phyloP scores from a whole-genome alignment of 768 basidiomycete genomes.

The Amanita inopinata region DNA sequence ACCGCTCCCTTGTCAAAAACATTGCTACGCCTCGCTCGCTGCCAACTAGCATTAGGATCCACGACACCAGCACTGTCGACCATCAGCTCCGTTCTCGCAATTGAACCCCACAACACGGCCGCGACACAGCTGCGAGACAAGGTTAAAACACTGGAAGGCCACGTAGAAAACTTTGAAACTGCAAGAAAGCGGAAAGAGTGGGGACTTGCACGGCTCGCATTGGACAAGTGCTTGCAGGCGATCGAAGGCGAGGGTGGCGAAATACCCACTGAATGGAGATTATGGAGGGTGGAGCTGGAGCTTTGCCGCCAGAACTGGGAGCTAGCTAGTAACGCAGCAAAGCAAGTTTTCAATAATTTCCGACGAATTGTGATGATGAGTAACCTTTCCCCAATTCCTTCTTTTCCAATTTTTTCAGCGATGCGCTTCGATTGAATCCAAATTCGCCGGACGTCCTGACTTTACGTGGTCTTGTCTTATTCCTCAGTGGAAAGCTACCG shows the following conservation, averaged over 20 bases:
- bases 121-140: slow-evolving; percentile 55
- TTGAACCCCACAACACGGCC: slow-evolving; percentile 53
- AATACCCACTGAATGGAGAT: slow-evolving; percentile 70
- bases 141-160: slow-evolving; percentile 50
- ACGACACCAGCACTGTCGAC: slow-evolving; percentile 58
- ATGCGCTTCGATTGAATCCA: slow-evolving; percentile 60
- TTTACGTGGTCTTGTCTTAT: slow-evolving; percentile 71
- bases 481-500: slow-evolving; percentile 60
- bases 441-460: slow-evolving; percentile 75
- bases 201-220: slow-evolving; percentile 67
- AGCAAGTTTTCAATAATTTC: slow-evolving; percentile 35
- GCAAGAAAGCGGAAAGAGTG: slow-evolving; percentile 58
- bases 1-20: slow-evolving; percentile 61
- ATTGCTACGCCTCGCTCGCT: slow-evolving; percentile 71
- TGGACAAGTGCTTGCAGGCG: slow-evolving; percentile 67
- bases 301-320: slow-evolving; percentile 65
- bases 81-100: slow-evolving; percentile 45
- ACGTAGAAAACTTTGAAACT: slow-evolving; percentile 52
- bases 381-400: slow-evolving; percentile 1
- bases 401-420: slow-evolving; percentile 30
- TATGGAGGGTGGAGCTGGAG: slow-evolving; percentile 73
- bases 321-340: slow-evolving; percentile 62
- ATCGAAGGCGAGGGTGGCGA: slow-evolving; percentile 72
- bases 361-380: slow-evolving; percentile 3
- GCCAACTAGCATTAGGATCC: slow-evolving; percentile 73